Base-by-base conservation (phyloP, 2,329 filamentous ascomycete species). In the Trichoderma semiorbis region DNA sequence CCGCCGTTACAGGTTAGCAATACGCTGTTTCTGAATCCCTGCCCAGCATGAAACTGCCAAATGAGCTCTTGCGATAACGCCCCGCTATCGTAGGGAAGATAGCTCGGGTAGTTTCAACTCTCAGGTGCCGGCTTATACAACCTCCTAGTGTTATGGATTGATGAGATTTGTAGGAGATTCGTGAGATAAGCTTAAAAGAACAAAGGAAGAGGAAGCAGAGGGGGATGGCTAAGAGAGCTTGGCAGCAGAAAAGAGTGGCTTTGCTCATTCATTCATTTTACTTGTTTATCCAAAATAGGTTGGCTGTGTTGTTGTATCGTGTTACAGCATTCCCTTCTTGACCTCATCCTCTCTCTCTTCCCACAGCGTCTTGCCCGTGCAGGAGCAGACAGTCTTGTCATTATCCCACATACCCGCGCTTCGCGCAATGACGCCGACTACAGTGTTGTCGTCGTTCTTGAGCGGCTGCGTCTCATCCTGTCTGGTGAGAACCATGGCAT, bases 351-450 rank as follows among this genome's bases (percentile, higher is more conserved):
- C 91, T 76, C 96, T 90, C 86, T 99, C 96, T 82, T 99, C 93
- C 96, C 96, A 99, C 12, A 99, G 89, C 71, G 95, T 98, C 89
- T 98, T 98, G 5, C 96, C 96, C 47, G 94, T 97, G 82, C 96
- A 99, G 62, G 94, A 97, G 81, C 96, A 99, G 7, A 99, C 95
- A 60, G 93, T 97, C 87, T 98, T 99, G 80, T 98, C 94, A 78
- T 99, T 97, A 81, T 98, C 95, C 96, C 96, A 99, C 73, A 97
- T 92, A n/a, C 96, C 96, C 18, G 96, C 95, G 81, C 95, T 98
- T 79, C 96, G 87, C 63, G 96, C 96, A 83, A 99, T 93, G 66
- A 99, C 95, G 10, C 96, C 96, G 2, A 97, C 93, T 65, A 98
- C 85, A 24, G 94, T 97, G 80, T 97, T 90, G 70, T 90, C 87